Base-by-base conservation (phyloP, 164 flowering plant genomes). In the Protea cynaroides region DNA sequence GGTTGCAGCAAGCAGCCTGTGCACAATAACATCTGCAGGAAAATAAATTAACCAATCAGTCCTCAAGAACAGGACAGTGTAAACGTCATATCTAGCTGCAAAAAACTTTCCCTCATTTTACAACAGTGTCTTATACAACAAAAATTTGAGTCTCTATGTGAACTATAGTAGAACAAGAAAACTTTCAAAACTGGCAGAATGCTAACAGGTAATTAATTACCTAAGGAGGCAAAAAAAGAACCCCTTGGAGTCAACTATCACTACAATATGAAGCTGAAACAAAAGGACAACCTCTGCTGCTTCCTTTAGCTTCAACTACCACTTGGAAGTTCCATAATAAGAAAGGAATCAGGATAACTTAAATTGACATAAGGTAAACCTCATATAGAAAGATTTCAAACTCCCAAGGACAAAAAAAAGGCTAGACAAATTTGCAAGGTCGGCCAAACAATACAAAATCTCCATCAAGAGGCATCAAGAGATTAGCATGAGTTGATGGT, bases 1-100 rank as follows among this genome's bases (percentile, higher is more conserved):
- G 38, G 99, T 85, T 57, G 99, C 96, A 65, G 99, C 93, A 78
- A 94, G 96, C 79, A 94, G 79, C 71, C 97, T 80, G 78, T 94
- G 99, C 18, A 94, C 99, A 61, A 94, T 76, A 22, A 94, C 96
- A 87, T 94, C 99, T 94, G 85, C 78, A 83, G 67, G 24, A 56
- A 61, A 19, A 18, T 25, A 38, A 61, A 53, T 37, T 40, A 21
- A 19, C 49, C 37, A 69, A 17, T n/a, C n/a, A n/a, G n/a, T n/a
- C n/a, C n/a, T n/a, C n/a, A n/a, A n/a, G 90, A 14, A 76, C 60
- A 25, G 96, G 89, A 38, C 71, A 40, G 76, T 43, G 75, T 59
- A 72, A 19, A 40, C 79, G 75, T 51, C 74, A 71, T 73, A 84
- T 72, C 77, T 86, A 80, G 79, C 98, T 90, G 95, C 88, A 82